Evolutionary conservation across 2,329 filamentous ascomycete genomes (phyloP).

Genomic region (Gaeumannomyces sp.): DNA sequence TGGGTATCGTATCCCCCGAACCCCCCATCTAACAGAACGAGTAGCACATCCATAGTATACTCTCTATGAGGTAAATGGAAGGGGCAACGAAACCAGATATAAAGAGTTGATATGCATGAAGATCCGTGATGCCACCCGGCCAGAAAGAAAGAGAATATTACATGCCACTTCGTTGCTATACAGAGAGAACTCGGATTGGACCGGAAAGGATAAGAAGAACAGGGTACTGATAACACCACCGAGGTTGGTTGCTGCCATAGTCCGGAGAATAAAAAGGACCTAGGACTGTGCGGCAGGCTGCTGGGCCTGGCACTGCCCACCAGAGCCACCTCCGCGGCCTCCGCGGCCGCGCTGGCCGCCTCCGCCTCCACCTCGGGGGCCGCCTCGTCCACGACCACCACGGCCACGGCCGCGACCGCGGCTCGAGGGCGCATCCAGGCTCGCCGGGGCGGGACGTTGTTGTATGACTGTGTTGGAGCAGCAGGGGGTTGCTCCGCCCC

Average conservation of each 20-base stretch:
- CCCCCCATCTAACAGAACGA: neutral
- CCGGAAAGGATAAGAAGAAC: neutral
- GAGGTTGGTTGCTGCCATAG: neutral
- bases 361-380: conserved; percentile 14
- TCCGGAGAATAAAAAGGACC: neutral
- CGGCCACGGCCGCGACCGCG: conserved; percentile 34
- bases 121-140: neutral
- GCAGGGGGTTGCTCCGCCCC: conserved; percentile 9
- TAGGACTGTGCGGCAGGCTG: neutral
- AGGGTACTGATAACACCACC: neutral
- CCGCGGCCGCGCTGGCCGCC: conserved; percentile 8
- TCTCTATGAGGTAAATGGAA: neutral
- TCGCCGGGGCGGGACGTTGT: conserved; percentile 56
- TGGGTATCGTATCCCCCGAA: neutral
- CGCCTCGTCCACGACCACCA: conserved; percentile 28
- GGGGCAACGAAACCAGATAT: neutral
- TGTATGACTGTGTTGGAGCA: conserved; percentile 33
- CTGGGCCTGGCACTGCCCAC: too few species aligned
- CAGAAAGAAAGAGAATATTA: neutral
- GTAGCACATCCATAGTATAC: neutral
- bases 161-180: neutral
- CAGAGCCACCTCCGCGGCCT: conserved; percentile 17
- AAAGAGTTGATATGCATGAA: neutral
- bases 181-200: neutral
- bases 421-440: conserved; percentile 40